Base-by-base conservation (phyloP, 805 yeast genomes). In the Candida awuae region DNA sequence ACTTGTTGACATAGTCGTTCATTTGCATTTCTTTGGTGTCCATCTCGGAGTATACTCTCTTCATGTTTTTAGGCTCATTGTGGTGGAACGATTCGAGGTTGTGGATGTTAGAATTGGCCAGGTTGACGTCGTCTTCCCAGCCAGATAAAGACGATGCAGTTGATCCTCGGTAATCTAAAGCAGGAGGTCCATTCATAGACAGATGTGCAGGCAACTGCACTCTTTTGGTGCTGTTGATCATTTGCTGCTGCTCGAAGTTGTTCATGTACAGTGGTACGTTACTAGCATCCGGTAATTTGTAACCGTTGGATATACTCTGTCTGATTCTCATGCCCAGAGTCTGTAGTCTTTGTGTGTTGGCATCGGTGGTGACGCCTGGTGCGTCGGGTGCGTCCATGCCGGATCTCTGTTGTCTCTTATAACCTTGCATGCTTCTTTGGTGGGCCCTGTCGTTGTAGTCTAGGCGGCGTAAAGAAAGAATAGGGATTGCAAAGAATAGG, bases 291-390 rank as follows among this genome's bases (percentile, higher is more conserved):
- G 44, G 52, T 19, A 48, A 49, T 37, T 44, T 43, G 49, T 79
- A 78, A 1, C 87, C 87, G 32, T 77, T 77, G 25, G 73, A 66
- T 3, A 81, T 75, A 2, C 81, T 67, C 48, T 79, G 77, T 51
- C 90, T 70, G 42, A 82, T 74, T 45, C 85, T 67, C 85, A 79
- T 80, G 0, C 86, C 87, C 6, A 80, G 52, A 1, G 78, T 69
- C 29, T 76, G 68, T 18, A 80, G 64, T 19, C 63, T 57, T 32
- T 57, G 65, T 12, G 56, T 52, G 29, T 54, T 56, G 3, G n/a
- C 61, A 51, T 54, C 56, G 5, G 16, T 18, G 18, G 20, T 19
- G 4, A 9, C 25, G 15, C 9, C 34, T 15, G 29, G 8, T 21
- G 8, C 8, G 19, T 8, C 16, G 6, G 17, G 22, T 21, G n/a